These are phyloP conservation scores for Microbotryum silenes-acaulis DNA, from an alignment of 1,284 basidiomycete genomes.

Conservation along the genomic window DNA sequence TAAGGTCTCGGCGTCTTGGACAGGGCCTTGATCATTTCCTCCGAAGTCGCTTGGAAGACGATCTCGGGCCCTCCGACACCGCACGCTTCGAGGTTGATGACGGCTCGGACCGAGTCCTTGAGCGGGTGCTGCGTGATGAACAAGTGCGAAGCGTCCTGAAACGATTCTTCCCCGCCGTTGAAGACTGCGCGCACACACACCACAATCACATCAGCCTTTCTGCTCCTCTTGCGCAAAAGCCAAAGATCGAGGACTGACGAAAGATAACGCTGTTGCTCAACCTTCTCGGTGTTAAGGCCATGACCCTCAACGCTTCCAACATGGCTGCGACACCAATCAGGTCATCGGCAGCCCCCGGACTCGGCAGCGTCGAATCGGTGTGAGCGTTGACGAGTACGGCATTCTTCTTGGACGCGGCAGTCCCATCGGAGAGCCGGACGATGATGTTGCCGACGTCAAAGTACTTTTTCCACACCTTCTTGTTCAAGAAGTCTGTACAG, in stretches of 20 bases:
- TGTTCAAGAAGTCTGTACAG: conserved; percentile 33
- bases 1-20: conserved; percentile 78
- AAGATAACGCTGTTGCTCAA: conserved; percentile 79
- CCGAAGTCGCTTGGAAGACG: conserved; percentile 90
- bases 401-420: conserved; percentile 60
- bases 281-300: conserved; percentile 62
- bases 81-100: conserved; percentile 89
- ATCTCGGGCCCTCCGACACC: conserved; percentile 82
- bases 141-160: conserved; percentile 92
- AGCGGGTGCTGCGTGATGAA: conserved; percentile 73
- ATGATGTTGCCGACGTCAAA: conserved; percentile 75
- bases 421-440: conserved; percentile 76
- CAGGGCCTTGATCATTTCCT: conserved; percentile 89
- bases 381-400: conserved; percentile 85
- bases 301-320: conserved; percentile 77
- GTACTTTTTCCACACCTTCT: conserved; percentile 70
- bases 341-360: conserved; percentile 69
- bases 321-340: conserved; percentile 61
- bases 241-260: conserved; percentile 48
- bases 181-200: conserved; percentile 55
- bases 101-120: conserved; percentile 62
- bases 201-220: neutral
- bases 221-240: neutral
- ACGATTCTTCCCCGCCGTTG: conserved; percentile 86
- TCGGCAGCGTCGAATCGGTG: conserved; percentile 61